Evolutionary conservation across 2,329 filamentous ascomycete genomes (phyloP), one percentile per base, ranked within the genome.

Genomic region (Ophiocordyceps unilateralis): DNA sequence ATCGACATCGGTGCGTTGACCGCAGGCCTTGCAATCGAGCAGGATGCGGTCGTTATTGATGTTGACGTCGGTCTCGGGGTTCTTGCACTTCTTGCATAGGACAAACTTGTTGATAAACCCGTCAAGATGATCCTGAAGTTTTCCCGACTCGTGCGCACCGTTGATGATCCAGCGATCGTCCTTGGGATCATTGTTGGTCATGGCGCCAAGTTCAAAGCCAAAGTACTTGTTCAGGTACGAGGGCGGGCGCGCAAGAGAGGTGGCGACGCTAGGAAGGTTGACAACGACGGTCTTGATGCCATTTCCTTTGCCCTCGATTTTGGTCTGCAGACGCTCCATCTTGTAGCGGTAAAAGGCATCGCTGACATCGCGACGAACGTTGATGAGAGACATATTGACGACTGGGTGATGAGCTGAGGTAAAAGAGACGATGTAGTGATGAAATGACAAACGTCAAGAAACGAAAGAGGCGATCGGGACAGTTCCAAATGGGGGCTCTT

Each of bases 91-190:
- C 72, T 93, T 93, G 83, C 91, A 98, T 50, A 98, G 87, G 57
- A 98, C 91, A 54, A 96, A 98, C 69, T 86, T 94, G 72, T 81
- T 76, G 69, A 98, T 98, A 76, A 98, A 98, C 55, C 88, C 88
- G 62, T 96, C 89, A 41, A 98, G 83, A 56, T 95, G 88, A 62
- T 96, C 91, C 71, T 98, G 91, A 41, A 98, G 82, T 73, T 96
- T 96, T 63, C 73, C 69, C 49, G 89, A 80, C 53, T 98, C 91
- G 62, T 98, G 91, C 52, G 89, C 86, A 61, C 91, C 91, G 68
- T 98, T 98, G 76, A 98, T 96, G 69, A 98, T 98, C 89, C 91
- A 98, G 62, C 91, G 91, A 63, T 98, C 91, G 63, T 96, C 89
- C 56, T 86, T 80, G 51, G 91, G 89, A 61, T 95, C 91, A 55